phyloP scores from a whole-genome alignment of 805 yeast species.

The Starmerella ratchasimensis region DNA sequence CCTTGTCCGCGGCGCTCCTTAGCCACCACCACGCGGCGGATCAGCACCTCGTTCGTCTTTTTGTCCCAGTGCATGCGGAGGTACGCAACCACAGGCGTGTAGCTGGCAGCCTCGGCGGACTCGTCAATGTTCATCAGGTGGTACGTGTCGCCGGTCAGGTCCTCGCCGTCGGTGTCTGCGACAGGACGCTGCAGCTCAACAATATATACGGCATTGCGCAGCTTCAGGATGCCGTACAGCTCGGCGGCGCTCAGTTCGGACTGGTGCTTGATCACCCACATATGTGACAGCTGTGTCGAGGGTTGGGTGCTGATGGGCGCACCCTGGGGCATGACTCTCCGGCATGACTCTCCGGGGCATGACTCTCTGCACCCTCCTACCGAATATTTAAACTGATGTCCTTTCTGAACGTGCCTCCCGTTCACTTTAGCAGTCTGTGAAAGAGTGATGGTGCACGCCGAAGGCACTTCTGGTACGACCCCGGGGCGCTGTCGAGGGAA shows the following conservation, averaged over 20 bases:
- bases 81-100: slow-evolving; percentile 6
- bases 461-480: no score
- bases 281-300: not conserved
- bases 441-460: no score
- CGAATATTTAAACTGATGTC: no score
- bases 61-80: slow-evolving; percentile 5
- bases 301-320: no score
- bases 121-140: slow-evolving; percentile 9
- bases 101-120: not conserved
- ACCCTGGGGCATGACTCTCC: no score
- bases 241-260: slow-evolving; percentile 4
- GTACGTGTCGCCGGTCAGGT: slow-evolving; percentile 7
- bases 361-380: no score
- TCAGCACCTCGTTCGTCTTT: not conserved
- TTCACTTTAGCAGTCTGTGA: no score
- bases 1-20: slow-evolving; percentile 12
- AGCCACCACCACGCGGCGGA: slow-evolving; percentile 18
- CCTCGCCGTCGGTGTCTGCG: slow-evolving; percentile 18
- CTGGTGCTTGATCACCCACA: slow-evolving; percentile 5
- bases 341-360: no score
- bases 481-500: no score
- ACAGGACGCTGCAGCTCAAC: slow-evolving; percentile 19
- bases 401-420: no score
- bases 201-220: slow-evolving; percentile 18
- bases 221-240: slow-evolving; percentile 13